Percentiles rank a stretch among this genome's conserved stretches.
Conservation (phyloP, 2,329 filamentous ascomycete species). For the Rhynchosporium agropyri region DNA sequence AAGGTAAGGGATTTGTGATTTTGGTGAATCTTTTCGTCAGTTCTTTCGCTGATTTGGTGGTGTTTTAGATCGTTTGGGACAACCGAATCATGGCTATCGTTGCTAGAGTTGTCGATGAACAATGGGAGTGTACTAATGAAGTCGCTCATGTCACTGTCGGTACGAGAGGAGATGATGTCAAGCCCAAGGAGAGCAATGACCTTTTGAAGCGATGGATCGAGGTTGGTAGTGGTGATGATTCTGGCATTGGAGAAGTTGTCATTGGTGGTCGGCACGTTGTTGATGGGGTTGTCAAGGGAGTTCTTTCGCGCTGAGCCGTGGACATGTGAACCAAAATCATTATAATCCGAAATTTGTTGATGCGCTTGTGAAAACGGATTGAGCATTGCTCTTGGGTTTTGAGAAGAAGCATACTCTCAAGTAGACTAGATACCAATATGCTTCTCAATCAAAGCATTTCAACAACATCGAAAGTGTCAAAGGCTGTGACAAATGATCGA, state of each 20-base stretch:
- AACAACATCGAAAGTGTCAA: no score
- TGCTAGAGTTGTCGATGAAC: slow-evolving; percentile 67
- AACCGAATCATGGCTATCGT: slow-evolving; percentile 89
- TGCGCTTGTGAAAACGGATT: not conserved
- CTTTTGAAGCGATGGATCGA: slow-evolving; percentile 76
- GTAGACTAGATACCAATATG: slow-evolving; percentile 7
- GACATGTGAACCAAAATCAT: slow-evolving; percentile 4
- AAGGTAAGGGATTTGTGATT: slow-evolving; percentile 47
- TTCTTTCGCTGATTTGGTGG: slow-evolving; percentile 14
- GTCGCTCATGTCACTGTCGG: slow-evolving; percentile 90
- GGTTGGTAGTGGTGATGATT: slow-evolving; percentile 47
- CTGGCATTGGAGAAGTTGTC: slow-evolving; percentile 39
- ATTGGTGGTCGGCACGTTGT: slow-evolving; percentile 37
- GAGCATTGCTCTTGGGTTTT: not conserved
- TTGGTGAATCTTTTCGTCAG: not conserved
- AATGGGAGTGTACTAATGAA: slow-evolving; percentile 73
- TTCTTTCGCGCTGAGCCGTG: slow-evolving; percentile 33
- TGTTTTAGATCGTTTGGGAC: slow-evolving; percentile 75
- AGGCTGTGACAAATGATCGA: no score
- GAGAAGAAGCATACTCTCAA: not conserved
- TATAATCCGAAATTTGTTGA: not conserved
- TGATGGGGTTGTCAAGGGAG: slow-evolving; percentile 38
- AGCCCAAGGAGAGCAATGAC: slow-evolving; percentile 94
- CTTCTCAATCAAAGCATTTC: not conserved
- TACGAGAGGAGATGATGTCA: slow-evolving; percentile 72